Evolutionary conservation across 257 asterid genomes (phyloP), one percentile per base, ranked within the genome.

Genomic region (Rauvolfia tetraphylla): DNA sequence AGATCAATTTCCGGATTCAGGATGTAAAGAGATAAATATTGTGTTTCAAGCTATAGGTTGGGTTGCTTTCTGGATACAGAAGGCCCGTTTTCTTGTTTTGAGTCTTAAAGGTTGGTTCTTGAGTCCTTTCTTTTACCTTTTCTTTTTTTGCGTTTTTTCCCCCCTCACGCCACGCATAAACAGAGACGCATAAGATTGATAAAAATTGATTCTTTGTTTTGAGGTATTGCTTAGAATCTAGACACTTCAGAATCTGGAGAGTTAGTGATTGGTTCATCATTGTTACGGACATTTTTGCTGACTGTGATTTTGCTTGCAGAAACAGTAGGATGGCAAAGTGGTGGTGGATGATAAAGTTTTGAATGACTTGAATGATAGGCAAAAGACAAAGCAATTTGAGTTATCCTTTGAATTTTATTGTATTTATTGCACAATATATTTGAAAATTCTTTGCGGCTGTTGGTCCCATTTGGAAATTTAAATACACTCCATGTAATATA

Each of bases 321-420:
- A 84, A 86, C 84, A 82, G 89, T 80, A 65, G 83, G 78, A 84
- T 49, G 51, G 58, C 54, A 34, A 73, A 78, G 81, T 78, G 82
- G 79, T 79, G 79, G 79, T 72, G 79, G 88, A 83, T 85, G 89
- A 56, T 80, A 80, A 82, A 56, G 73, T n/a, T 80, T 86, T 74
- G 80, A 83, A 87, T 86, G 92, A 88, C 89, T 87, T 91, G 89
- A 86, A 88, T 88, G 90, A 70, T 80, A 83, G 89, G 86, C 85
- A 83, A 89, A 77, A 84, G 85, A 84, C 81, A 79, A 82, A 80
- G 78, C 77, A 79, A 84, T 36, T 84, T 85, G 83, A 87, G 94
- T 87, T 88, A 82, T 22, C 65, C 36, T 41, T 78, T 57, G n/a
- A 36, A 68, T 25, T 67, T 62, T 48, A 61, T 69, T 14, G 34